A percentile compares a stretch with the other conserved stretches of the same genome.
Conservation (phyloP, 1,284 basidiomycete genomes). For the Violaceomyces palustris region DNA sequence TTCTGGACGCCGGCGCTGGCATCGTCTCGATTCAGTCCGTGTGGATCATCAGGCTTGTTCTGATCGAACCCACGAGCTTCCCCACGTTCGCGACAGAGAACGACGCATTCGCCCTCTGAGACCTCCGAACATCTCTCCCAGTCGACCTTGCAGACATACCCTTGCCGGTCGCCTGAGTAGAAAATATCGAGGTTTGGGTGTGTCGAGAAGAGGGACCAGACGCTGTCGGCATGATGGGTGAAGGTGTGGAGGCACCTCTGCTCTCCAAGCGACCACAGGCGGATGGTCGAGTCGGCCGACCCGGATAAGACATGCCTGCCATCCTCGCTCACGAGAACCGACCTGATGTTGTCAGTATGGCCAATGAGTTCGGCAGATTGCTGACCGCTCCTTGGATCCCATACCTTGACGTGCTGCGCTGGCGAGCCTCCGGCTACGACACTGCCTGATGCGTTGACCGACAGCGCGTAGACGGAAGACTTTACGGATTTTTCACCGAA, state of each 20-base stretch:
- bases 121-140: conserved; percentile 74
- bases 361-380: conserved; percentile 57
- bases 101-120: conserved; percentile 79
- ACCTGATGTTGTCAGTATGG: conserved; percentile 92
- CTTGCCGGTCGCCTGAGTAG: conserved; percentile 90
- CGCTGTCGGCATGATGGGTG: conserved; percentile 87
- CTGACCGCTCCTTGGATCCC: conserved; percentile 69
- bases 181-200: conserved; percentile 86
- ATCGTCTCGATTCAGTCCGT: conserved; percentile 50
- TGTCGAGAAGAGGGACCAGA: conserved; percentile 84
- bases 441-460: conserved; percentile 65
- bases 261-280: conserved; percentile 84
- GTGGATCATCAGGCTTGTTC: no score
- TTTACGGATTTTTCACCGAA: conserved; percentile 22
- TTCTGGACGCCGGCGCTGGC: conserved; percentile 69
- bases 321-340: conserved; percentile 81
- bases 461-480: conserved; percentile 52
- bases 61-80: no score
- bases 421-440: conserved; percentile 84
- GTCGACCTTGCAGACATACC: conserved; percentile 82
- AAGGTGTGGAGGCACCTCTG: conserved; percentile 94
- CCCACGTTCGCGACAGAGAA: conserved; percentile 58
- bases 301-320: conserved; percentile 62
- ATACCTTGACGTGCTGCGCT: conserved; percentile 80
- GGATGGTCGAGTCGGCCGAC: conserved; percentile 63